Percentiles rank a stretch among this genome's conserved stretches.
phyloP scores from a whole-genome alignment of 2,329 filamentous ascomycete genomes.

The Aspergillus melleus region DNA sequence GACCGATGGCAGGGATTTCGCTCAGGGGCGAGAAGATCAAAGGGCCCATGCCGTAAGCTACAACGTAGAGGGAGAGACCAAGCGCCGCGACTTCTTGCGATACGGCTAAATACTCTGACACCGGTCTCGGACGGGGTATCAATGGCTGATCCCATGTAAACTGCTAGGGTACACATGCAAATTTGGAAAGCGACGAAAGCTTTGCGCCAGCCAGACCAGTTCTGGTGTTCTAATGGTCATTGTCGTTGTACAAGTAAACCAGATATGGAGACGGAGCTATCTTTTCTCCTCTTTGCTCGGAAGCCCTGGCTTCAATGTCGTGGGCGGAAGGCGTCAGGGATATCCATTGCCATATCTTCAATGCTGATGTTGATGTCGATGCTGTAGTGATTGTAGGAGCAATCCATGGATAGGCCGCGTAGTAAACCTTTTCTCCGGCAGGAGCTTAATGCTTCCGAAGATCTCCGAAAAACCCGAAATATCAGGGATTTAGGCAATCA shows the following conservation, averaged over 20 bases:
- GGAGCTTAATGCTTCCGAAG: no score
- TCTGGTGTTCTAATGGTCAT: slow-evolving; percentile 21
- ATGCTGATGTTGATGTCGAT: no score
- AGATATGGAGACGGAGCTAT: neutral
- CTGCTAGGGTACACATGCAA: slow-evolving; percentile 31
- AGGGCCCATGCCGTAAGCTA: slow-evolving; percentile 58
- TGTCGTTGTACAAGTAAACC: neutral
- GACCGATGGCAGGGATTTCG: slow-evolving; percentile 65
- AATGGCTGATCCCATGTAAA: slow-evolving; percentile 31
- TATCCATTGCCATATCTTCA: no score
- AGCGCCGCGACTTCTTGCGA: slow-evolving; percentile 27
- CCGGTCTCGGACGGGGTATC: slow-evolving; percentile 23
- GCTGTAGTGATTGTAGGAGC: no score
- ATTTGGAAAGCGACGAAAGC: slow-evolving; percentile 22
- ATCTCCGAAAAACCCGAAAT: no score
- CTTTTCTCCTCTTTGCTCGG: no score
- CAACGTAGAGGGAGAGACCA: slow-evolving; percentile 33
- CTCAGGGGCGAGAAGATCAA: slow-evolving; percentile 65
- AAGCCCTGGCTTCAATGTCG: no score
- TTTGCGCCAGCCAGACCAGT: slow-evolving; percentile 24
- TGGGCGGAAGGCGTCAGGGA: no score
- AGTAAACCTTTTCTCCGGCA: no score
- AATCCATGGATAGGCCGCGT: no score
- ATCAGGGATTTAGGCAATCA: no score
- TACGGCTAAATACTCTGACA: slow-evolving; percentile 23